Conservation (phyloP, 164 flowering plant genomes). For the Nelumbo lutea region DNA sequence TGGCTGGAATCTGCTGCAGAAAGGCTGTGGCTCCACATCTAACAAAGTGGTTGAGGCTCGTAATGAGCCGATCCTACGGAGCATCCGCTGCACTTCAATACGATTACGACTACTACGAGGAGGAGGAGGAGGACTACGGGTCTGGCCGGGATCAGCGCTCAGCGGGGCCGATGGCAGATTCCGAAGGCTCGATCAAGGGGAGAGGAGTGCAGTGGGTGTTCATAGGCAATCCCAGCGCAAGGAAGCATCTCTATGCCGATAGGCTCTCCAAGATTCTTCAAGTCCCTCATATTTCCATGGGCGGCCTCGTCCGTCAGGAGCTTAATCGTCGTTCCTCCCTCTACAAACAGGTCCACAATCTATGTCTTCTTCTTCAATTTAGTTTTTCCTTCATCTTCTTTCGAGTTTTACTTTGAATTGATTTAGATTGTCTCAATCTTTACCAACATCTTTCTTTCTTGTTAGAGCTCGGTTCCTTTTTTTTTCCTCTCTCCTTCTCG, state of each 20-base stretch:
- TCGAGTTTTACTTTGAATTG: background rate
- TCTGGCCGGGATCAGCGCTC: background rate
- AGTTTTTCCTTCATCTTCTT: background rate
- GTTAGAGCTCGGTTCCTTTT: background rate
- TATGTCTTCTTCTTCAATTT: background rate
- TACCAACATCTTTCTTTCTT: background rate
- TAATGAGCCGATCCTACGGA: constrained; percentile 10
- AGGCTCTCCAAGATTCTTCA: constrained; percentile 76
- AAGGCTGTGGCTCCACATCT: constrained; percentile 2
- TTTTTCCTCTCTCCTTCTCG: no score
- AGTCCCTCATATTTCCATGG: constrained; percentile 94
- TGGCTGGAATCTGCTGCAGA: constrained; percentile 17
- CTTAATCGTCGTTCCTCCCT: constrained; percentile 72
- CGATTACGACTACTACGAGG: constrained; percentile 18
- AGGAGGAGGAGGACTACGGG: constrained; percentile 9
- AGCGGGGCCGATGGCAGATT: constrained; percentile 18
- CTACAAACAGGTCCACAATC: constrained; percentile 58
- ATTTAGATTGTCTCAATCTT: background rate
- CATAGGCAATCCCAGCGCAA: constrained; percentile 67
- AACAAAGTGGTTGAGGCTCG: background rate
- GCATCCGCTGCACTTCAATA: constrained; percentile 23
- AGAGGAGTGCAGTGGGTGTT: constrained; percentile 91
- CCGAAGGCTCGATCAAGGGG: constrained; percentile 19
- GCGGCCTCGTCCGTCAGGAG: constrained; percentile 73
- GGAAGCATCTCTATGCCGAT: constrained; percentile 70